A percentile compares a stretch with the other conserved stretches of the same genome.
These are phyloP conservation scores for Termitomyces titanicus DNA, from an alignment of 768 basidiomycete genomes.

Conservation along the genomic window DNA sequence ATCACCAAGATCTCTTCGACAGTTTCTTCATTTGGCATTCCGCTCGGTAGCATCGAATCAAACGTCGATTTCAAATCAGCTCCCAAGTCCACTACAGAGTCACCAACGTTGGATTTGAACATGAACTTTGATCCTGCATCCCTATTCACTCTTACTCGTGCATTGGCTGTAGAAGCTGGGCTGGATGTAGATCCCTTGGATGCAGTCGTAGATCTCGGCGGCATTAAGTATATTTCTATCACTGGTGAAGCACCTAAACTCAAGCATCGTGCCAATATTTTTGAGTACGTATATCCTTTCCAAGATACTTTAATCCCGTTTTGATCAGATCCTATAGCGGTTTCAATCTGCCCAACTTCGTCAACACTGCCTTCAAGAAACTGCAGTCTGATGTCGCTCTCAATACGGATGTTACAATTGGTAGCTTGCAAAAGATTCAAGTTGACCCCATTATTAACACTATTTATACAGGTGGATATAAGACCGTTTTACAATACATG, in stretches of 20 bases:
- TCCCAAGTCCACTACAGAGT: conserved; percentile 52
- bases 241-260: conserved; percentile 25
- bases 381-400: conserved; percentile 60
- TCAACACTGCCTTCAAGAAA: conserved; percentile 63
- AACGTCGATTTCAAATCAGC: conserved; percentile 45
- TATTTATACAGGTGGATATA: conserved; percentile 50
- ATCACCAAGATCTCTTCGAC: conserved; percentile 58
- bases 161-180: conserved; percentile 61
- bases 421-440: conserved; percentile 23
- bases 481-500: conserved; percentile 57
- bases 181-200: conserved; percentile 60
- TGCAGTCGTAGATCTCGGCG: conserved; percentile 62
- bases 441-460: background rate
- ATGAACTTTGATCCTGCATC: conserved; percentile 67
- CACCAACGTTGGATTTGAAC: conserved; percentile 54
- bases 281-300: conserved; percentile 37
- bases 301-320: background rate
- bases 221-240: conserved; percentile 52
- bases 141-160: conserved; percentile 71
- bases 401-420: conserved; percentile 52
- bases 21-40: conserved; percentile 59
- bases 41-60: conserved; percentile 57
- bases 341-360: conserved; percentile 60
- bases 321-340: conserved; percentile 30
- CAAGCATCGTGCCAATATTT: conserved; percentile 44